Base-by-base conservation (phyloP, 768 basidiomycete genomes). In the Serendipita vermifera region DNA sequence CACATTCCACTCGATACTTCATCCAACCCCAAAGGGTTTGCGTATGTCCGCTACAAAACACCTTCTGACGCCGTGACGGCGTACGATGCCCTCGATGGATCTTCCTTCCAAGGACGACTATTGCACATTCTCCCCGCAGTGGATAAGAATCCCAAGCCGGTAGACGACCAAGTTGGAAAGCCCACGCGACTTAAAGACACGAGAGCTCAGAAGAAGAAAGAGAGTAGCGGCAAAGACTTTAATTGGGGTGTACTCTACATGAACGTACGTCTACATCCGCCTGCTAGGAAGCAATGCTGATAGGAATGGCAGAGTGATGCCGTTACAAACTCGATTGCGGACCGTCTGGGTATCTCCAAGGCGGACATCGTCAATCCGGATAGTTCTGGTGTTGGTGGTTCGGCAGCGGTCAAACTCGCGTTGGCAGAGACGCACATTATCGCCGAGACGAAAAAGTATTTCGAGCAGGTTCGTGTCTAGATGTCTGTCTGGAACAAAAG, bases 391-490 rank as follows among this genome's bases (percentile, higher is more conserved):
- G 46, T 51, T 26, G 46, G 46, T 26, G 70, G 71, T 0, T 80
- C 80, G 1, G 67, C 87, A 0, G 92, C 94, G 2, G 91, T 97
- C 57, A 96, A 93, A 67, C 81, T 98, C 35, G 94, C 96, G 0
- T 74, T 98, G 35, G 94, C 96, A 0, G 96, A 99, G 69, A 96
- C 96, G 15, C 88, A 92, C 62, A 81, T 98, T 68, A 92, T 99
- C 57, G 80, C 87, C 58, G 94, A 98, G 68, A 98, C 93, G 1
- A 96, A 94, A 65, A 69, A 81, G 0, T 96, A 88, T 68, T 79
- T 97, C 15, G 88, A 92, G 64, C 57, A 57, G 33, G 66, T 64
- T 27, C 36, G 36, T 11, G 36, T 38, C 11, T 17, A 11, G 51
- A 60, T 54, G 58, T 59, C 11, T 26, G 53, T 31, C 32, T 59